Percentiles rank a stretch among this genome's conserved stretches.
Evolutionary conservation across 192 early-diverging fungal genomes (phyloP).

Genomic region (Thamnidium elegans): DNA sequence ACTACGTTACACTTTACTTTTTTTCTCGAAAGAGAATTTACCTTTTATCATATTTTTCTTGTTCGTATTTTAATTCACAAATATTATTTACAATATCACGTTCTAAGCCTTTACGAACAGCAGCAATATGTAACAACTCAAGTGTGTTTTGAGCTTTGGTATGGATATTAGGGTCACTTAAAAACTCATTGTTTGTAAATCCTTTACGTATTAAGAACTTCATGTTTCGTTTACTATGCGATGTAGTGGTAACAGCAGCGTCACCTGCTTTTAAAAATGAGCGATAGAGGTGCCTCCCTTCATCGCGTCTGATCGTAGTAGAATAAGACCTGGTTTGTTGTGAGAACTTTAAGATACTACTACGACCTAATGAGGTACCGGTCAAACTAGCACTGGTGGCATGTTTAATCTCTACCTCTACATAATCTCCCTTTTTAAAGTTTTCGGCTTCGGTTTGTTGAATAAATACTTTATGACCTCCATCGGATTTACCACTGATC

Average conservation of each 20-base stretch:
- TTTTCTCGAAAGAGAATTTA: neutral
- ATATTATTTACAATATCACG: slow-evolving; percentile 21
- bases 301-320: neutral
- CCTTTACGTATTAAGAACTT: slow-evolving; percentile 6
- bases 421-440: slow-evolving; percentile 30
- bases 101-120: slow-evolving; percentile 3
- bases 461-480: slow-evolving; percentile 66
- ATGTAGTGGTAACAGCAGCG: neutral
- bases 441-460: slow-evolving; percentile 22
- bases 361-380: slow-evolving; percentile 1
- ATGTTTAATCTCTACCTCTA: slow-evolving; percentile 16
- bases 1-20: too few relatives aligned
- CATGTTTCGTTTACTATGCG: neutral
- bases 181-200: slow-evolving; percentile 3
- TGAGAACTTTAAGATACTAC: slow-evolving; percentile 17
- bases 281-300: neutral
- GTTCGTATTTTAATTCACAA: slow-evolving; percentile 3
- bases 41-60: slow-evolving; percentile 9
- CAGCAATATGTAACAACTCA: slow-evolving; percentile 8
- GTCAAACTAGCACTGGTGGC: slow-evolving; percentile 32
- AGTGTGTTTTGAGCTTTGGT: slow-evolving; percentile 16
- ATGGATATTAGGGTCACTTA: neutral
- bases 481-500: slow-evolving; percentile 60
- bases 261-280: slow-evolving; percentile 11
- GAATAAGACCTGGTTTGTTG: slow-evolving; percentile 1